Evolutionary conservation across 257 asterid genomes (phyloP).

Genomic region (Handroanthus guayacan): DNA sequence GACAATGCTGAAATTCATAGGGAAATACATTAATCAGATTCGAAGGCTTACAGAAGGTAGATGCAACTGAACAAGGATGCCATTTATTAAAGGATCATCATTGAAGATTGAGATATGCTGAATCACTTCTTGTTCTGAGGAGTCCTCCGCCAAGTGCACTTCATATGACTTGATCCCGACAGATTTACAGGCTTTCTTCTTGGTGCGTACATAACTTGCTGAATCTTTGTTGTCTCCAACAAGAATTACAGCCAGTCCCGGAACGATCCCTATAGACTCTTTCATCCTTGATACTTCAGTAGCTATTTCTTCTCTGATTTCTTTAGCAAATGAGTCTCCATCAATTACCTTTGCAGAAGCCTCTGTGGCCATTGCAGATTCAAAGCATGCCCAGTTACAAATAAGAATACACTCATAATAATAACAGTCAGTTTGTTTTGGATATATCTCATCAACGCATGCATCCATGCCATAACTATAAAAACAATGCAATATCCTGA

Average conservation of each 20-base stretch:
- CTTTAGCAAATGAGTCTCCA: constrained; percentile 79
- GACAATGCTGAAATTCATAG: constrained; percentile 1
- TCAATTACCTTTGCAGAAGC: constrained; percentile 72
- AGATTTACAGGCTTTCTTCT: constrained; percentile 86
- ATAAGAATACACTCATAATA: neutral
- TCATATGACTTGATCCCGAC: constrained; percentile 86
- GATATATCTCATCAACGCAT: neutral
- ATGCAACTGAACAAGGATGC: constrained; percentile 98
- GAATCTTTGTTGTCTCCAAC: constrained; percentile 97
- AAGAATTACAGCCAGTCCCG: constrained; percentile 93
- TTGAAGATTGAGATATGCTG: constrained; percentile 68
- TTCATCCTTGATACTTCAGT: constrained; percentile 78
- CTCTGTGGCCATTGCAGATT: constrained; percentile 66
- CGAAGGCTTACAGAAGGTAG: constrained; percentile 75
- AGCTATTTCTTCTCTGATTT: constrained; percentile 78
- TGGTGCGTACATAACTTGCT: constrained; percentile 90
- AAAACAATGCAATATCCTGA: neutral
- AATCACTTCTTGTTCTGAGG: constrained; percentile 81
- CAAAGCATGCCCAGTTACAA: constrained; percentile 29
- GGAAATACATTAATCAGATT: constrained; percentile 1
- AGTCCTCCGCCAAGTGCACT: constrained; percentile 74
- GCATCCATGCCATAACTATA: constrained; percentile 10
- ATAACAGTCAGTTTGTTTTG: neutral
- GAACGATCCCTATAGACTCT: constrained; percentile 74
- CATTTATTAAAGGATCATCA: constrained; percentile 81